phyloP scores from a whole-genome alignment of 2,329 filamentous ascomycete genomes.

The Dactylellina haptotyla region DNA sequence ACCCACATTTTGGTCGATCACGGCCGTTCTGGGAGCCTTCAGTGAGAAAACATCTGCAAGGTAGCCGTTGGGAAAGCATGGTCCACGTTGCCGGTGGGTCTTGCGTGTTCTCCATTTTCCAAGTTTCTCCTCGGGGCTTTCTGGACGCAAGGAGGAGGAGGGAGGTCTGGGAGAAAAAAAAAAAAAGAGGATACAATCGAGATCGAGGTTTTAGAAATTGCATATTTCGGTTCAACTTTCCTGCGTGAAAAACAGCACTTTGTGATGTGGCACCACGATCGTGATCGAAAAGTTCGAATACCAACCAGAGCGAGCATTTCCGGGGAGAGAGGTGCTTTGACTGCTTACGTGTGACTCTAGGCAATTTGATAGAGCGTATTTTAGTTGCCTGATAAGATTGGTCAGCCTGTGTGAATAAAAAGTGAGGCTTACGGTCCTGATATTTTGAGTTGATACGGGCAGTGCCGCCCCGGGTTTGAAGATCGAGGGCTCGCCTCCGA shows the following conservation, averaged over 20 bases:
- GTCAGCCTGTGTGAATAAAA: conserved; percentile 22
- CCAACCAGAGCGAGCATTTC: conserved; percentile 21
- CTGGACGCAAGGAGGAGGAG: background rate
- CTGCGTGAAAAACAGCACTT: background rate
- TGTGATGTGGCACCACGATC: conserved; percentile 3
- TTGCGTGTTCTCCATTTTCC: conserved; percentile 5
- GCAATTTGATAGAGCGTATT: background rate
- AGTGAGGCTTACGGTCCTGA: conserved; percentile 10
- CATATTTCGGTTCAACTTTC: no score
- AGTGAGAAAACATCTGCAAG: conserved; percentile 14
- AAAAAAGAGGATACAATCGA: background rate
- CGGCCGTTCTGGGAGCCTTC: conserved; percentile 11
- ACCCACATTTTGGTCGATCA: conserved; percentile 13
- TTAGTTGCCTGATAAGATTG: conserved; percentile 42
- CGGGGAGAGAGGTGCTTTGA: conserved; percentile 1
- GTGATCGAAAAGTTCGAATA: no score
- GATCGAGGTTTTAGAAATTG: conserved; percentile 31
- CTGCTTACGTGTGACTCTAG: conserved; percentile 9
- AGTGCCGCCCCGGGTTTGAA: background rate
- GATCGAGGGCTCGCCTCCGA: conserved; percentile 29
- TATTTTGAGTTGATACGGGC: background rate
- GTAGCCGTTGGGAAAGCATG: conserved; percentile 23
- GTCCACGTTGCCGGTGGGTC: conserved; percentile 28
- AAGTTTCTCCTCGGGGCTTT: conserved; percentile 6
- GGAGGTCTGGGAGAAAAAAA: background rate